Percentiles rank a stretch among this genome's conserved stretches.
Conservation (phyloP, 2,329 filamentous ascomycete species). For the Mycogone perniciosa region DNA sequence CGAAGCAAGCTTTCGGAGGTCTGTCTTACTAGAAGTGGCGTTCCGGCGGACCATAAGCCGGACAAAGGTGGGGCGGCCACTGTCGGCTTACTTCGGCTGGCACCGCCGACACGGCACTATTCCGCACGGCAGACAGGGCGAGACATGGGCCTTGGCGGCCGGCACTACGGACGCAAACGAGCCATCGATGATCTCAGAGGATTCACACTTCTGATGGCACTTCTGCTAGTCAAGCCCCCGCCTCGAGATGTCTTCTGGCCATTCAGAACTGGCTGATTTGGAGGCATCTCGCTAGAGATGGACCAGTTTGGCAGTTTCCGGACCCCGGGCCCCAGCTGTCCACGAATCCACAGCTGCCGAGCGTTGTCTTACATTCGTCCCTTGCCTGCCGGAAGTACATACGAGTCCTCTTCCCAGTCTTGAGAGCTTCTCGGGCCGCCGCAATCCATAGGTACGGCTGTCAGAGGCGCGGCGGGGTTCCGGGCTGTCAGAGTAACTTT, state of each 20-base stretch:
- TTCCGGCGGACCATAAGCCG: constrained; percentile 1
- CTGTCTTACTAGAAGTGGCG: no score
- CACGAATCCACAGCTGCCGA: not conserved
- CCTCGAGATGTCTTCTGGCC: not conserved
- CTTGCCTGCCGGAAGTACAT: not conserved
- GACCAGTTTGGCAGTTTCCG: not conserved
- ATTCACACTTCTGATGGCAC: no score
- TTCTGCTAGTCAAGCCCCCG: not conserved
- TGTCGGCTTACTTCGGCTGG: constrained; percentile 36
- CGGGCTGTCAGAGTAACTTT: constrained; percentile 3
- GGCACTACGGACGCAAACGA: constrained; percentile 10
- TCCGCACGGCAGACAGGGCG: constrained; percentile 14
- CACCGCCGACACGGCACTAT: constrained; percentile 22
- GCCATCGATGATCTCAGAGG: constrained; percentile 16
- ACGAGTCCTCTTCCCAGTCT: not conserved
- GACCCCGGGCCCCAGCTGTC: not conserved
- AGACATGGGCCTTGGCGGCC: not conserved
- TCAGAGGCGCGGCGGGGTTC: constrained; percentile 17
- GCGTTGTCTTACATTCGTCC: not conserved
- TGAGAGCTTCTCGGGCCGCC: constrained; percentile 14
- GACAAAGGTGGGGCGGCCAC: constrained; percentile 26
- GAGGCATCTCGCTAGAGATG: no score
- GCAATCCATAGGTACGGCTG: constrained; percentile 13
- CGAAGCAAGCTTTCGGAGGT: no score
- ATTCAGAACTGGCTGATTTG: not conserved